Base-by-base conservation (phyloP, 441 rosid species). In the Arabidopsis lyrata region DNA sequence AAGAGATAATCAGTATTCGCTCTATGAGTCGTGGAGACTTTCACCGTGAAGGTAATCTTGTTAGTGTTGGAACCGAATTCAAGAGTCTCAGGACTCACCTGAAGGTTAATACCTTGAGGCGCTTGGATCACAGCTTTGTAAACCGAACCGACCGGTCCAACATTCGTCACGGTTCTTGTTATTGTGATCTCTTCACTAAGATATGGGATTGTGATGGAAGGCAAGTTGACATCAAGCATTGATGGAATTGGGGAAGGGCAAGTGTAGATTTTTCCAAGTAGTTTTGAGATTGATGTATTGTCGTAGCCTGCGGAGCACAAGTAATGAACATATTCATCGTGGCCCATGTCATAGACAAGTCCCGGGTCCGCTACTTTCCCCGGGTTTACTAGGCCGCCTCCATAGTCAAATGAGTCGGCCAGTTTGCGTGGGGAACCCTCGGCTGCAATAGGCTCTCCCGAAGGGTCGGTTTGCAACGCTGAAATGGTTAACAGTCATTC, bases 371-470 rank as follows among this genome's bases (percentile, higher is more conserved):
- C 86, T 73, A 71, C 90, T 68, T 78, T 81, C 47, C 58, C 59
- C 0, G 95, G 91, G 31, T 85, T 76, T 4, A 84, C 84, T 7
- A 90, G 85, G 34, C 93, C 95, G 8, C 92, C 84, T 66, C 93
- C 95, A n/a, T 82, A 87, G 71, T 90, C 95, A 82, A 90, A 88
- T 2, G 96, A 82, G 63, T 75, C 79, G 9, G 85, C 95, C 42
- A 75, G 80, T 77, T 83, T 83, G 36, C 90, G 84, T 44, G 88
- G 81, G 9, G 77, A 68, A 24, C 77, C 81, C 3, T 78, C 80
- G 2, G 83, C 69, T 9, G 71, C 61, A 36, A 83, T 77, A 13
- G 83, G 83, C 61, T 73, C 78, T 72, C 80, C 79, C 0, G 55
- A 70, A 15, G 82, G 85, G 68, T 74, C 72, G 5, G 72, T 74